Percentiles rank a stretch among this genome's conserved stretches.
These are phyloP conservation scores for Ophiostoma pallidulum DNA, from an alignment of 2,329 filamentous ascomycete genomes.

Conservation along the genomic window DNA sequence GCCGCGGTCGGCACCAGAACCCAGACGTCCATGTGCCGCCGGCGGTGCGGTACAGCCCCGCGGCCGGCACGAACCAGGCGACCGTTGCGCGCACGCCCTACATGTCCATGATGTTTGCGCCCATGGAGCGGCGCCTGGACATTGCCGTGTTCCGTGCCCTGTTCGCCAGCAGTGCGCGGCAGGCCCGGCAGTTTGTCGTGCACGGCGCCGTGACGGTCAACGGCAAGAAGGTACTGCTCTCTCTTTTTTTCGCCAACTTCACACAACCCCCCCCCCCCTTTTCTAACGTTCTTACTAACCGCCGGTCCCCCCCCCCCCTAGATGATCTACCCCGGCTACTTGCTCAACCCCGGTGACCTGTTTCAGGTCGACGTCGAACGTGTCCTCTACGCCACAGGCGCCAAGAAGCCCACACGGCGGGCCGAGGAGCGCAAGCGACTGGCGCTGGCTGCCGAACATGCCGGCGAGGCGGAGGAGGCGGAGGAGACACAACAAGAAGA, in stretches of 20 bases:
- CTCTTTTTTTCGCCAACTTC: neutral
- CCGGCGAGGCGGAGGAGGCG: conserved; percentile 20
- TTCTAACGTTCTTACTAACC: conserved; percentile 1
- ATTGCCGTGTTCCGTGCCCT: conserved; percentile 89
- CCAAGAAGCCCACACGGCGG: conserved; percentile 44
- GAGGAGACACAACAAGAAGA: conserved; percentile 22
- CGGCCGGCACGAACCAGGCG: conserved; percentile 20
- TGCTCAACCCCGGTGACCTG: conserved; percentile 94
- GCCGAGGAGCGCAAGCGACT: conserved; percentile 23
- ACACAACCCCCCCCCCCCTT: neutral
- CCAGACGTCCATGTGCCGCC: neutral
- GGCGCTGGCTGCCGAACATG: conserved; percentile 17
- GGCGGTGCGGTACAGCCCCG: conserved; percentile 8
- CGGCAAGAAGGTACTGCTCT: conserved; percentile 66
- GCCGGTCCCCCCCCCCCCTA: no score
- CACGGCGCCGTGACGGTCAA: conserved; percentile 94
- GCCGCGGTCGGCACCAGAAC: conserved; percentile 49
- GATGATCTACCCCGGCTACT: conserved; percentile 89
- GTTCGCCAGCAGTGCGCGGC: conserved; percentile 86
- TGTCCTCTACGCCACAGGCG: conserved; percentile 81
- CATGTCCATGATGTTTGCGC: conserved; percentile 93
- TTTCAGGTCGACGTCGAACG: conserved; percentile 89
- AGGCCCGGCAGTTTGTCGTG: conserved; percentile 88
- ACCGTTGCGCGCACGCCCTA: conserved; percentile 59
- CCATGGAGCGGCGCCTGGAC: conserved; percentile 81